phyloP scores from a whole-genome alignment of 2,329 filamentous ascomycete species.

The Pseudogymnoascus sp. region DNA sequence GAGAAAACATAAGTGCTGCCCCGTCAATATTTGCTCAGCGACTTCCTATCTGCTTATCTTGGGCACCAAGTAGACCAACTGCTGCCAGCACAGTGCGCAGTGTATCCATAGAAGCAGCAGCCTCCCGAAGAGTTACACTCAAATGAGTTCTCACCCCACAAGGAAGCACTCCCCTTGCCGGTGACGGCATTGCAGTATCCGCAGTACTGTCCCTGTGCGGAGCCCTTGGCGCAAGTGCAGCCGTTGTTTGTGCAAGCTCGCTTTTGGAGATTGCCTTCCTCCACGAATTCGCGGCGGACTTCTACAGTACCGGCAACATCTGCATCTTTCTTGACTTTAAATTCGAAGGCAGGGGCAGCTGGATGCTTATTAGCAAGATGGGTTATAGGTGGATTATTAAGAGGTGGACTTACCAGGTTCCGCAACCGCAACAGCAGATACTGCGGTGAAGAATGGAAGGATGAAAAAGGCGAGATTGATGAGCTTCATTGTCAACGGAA shows the following conservation, averaged over 20 bases:
- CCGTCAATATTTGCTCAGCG: background rate
- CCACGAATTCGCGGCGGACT: background rate
- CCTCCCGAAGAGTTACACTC: background rate
- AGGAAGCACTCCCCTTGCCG: background rate
- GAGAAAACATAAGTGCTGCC: slow-evolving; percentile 1
- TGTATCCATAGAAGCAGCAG: background rate
- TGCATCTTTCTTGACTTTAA: background rate
- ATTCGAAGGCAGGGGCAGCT: background rate
- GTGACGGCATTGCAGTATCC: background rate
- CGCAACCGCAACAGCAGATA: background rate
- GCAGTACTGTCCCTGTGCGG: background rate
- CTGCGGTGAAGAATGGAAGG: background rate
- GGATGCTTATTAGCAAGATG: background rate
- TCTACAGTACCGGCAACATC: background rate
- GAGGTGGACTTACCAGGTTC: background rate
- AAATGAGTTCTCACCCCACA: slow-evolving; percentile 3
- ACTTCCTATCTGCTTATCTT: background rate
- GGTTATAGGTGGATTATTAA: background rate
- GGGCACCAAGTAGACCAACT: background rate
- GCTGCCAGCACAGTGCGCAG: background rate
- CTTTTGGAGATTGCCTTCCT: background rate
- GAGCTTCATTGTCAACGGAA: background rate
- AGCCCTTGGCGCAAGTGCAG: background rate
- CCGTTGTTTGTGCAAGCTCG: background rate
- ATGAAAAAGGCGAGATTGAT: background rate